A percentile compares a stretch with the other conserved stretches of the same genome.
phyloP scores from a whole-genome alignment of 2,329 filamentous ascomycete species.

The Xylaria sp. region DNA sequence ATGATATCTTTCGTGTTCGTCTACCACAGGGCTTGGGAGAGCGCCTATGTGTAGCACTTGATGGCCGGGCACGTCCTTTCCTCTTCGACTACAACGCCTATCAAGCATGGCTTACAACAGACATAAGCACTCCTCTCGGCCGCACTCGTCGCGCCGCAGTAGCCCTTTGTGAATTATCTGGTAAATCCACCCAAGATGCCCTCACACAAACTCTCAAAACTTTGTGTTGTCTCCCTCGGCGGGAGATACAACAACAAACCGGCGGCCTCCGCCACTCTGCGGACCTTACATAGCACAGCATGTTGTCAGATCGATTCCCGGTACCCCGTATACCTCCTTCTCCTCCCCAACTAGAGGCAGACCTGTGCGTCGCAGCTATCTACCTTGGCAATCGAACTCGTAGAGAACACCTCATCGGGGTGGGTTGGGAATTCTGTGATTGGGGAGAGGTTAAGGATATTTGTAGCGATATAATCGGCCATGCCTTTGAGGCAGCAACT shows the following conservation, averaged over 20 bases:
- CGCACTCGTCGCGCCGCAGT: neutral
- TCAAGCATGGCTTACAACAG: neutral
- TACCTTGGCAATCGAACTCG: neutral
- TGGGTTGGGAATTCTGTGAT: neutral
- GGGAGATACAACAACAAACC: too few species aligned
- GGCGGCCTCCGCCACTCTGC: too few species aligned
- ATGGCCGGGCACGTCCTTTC: neutral
- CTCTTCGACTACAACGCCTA: neutral
- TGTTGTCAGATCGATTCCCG: too few species aligned
- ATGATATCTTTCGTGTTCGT: neutral
- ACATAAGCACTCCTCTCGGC: slow-evolving; percentile 1
- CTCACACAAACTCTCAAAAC: too few species aligned
- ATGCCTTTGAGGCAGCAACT: neutral
- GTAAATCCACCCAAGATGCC: too few species aligned
- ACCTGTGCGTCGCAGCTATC: slow-evolving; percentile 2
- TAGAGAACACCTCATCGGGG: neutral
- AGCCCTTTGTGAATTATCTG: slow-evolving; percentile 3
- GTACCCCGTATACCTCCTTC: too few species aligned
- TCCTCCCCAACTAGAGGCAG: neutral
- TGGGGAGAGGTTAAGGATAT: neutral
- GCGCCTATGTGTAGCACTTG: neutral
- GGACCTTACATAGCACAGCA: too few species aligned
- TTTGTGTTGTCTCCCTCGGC: too few species aligned
- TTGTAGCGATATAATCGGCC: neutral
- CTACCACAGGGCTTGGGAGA: neutral